Conservation (phyloP, 2,329 filamentous ascomycete species). For the Cladosporium sp. region DNA sequence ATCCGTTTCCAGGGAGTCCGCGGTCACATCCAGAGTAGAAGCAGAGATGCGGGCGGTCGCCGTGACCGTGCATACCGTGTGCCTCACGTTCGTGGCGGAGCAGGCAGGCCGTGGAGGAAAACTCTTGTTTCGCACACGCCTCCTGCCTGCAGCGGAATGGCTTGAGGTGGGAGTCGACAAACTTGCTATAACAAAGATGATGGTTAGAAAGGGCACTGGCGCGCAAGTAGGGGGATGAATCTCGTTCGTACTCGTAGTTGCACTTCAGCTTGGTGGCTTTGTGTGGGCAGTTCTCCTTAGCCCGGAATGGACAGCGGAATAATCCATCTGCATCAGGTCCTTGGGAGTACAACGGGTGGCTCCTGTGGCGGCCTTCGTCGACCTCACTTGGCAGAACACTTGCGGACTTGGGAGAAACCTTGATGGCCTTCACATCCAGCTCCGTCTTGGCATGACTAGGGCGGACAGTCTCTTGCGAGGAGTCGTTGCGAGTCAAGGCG, state of each 20-base stretch:
- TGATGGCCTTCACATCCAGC: slow-evolving; percentile 6
- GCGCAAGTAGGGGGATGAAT: neutral
- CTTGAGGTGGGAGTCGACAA: slow-evolving; percentile 93
- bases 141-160: slow-evolving; percentile 90
- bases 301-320: slow-evolving; percentile 89
- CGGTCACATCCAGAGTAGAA: slow-evolving; percentile 84
- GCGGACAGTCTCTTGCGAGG: neutral
- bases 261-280: slow-evolving; percentile 95
- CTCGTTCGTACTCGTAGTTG: slow-evolving; percentile 83
- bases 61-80: slow-evolving; percentile 92
- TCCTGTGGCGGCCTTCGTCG: slow-evolving; percentile 36
- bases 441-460: neutral
- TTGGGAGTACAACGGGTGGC: slow-evolving; percentile 67
- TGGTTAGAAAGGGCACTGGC: slow-evolving; percentile 15
- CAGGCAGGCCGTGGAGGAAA: slow-evolving; percentile 92
- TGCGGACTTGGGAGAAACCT: slow-evolving; percentile 10
- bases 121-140: slow-evolving; percentile 78
- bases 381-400: slow-evolving; percentile 15
- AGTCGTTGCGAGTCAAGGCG: neutral
- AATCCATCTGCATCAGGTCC: slow-evolving; percentile 67
- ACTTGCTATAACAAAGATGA: slow-evolving; percentile 64
- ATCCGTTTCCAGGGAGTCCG: slow-evolving; percentile 76
- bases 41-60: slow-evolving; percentile 88
- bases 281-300: slow-evolving; percentile 73
- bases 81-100: slow-evolving; percentile 94